Percentiles rank a stretch among this genome's conserved stretches.
Evolutionary conservation across 257 asterid species (phyloP).

Genomic region (Coffea canephora): DNA sequence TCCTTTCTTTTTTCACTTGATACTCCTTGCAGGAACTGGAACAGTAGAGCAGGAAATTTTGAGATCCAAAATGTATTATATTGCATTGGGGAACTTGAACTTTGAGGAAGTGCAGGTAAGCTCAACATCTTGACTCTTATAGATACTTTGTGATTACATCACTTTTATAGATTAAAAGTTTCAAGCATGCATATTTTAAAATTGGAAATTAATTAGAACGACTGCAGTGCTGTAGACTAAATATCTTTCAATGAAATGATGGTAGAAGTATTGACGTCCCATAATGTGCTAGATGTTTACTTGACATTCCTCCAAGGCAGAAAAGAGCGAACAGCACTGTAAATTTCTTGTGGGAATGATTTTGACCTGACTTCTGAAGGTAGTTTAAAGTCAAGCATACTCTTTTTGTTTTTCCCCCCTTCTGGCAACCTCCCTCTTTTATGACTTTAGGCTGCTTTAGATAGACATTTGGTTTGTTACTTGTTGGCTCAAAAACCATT

Average conservation of each 20-base stretch:
- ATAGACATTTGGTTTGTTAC: neutral
- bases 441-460: neutral
- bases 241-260: neutral
- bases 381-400: too few relatives aligned
- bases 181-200: neutral
- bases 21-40: conserved; percentile 19
- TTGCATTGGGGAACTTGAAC: conserved; percentile 21
- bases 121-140: neutral
- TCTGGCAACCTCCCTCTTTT: too few relatives aligned
- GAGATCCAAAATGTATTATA: conserved; percentile 14
- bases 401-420: too few relatives aligned
- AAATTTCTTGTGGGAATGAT: too few relatives aligned
- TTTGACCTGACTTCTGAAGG: too few relatives aligned
- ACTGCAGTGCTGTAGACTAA: neutral
- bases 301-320: too few relatives aligned
- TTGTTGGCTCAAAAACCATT: neutral
- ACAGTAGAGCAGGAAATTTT: conserved; percentile 21
- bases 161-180: neutral
- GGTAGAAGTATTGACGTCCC: neutral
- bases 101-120: conserved; percentile 25
- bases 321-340: too few relatives aligned
- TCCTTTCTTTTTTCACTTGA: neutral
- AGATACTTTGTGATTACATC: neutral
- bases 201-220: neutral
- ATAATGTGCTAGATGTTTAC: too few relatives aligned